Base-by-base conservation (phyloP, 1,284 basidiomycete species). In the Irpex lacteus region DNA sequence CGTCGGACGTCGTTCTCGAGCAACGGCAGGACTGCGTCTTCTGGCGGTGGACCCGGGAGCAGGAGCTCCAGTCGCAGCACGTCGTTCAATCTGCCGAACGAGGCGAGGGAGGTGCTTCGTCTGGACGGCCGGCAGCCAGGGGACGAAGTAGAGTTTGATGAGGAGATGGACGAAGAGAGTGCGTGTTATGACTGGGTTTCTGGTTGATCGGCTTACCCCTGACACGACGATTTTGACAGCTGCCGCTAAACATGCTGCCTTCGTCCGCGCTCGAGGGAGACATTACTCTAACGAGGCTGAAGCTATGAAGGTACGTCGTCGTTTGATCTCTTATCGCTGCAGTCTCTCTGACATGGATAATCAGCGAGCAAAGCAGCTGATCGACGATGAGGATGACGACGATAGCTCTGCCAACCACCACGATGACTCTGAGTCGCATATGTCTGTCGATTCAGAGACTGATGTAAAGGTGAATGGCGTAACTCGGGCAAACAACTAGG, bases 281-380 rank as follows among this genome's bases (percentile, higher is more conserved):
- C 94, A 96, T 75, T 96, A 96, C 72, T 94, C 92, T 2, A 95
- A 95, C 63, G 94, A 96, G 76, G 94, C 93, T 1, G 92, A 95
- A 72, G 94, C 93, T 38, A 94, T 96, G 92, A 94, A 93, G 86
- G 91, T 90, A 72, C 59, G 75, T 65, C 18, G 68, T 59, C 5
- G 67, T 60, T 53, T 60, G 50, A 66, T 62, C 59, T 59, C 37
- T 38, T 21, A 32, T 64, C 18, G 63, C n/a, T 53, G 60, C 18
- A 15, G 26, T 21, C 54, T 56, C 34, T 61, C 56, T 63, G 9
- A 59, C 40, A 60, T 54, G 44, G 18, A 60, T 59, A 18, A 60
- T 69, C 73, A 92, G 90, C 84, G 82, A 67, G 90, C 91, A 36
- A 82, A 83, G 66, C 75, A 82, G 69, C 75, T 92, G 61, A 82